Evolutionary conservation across 495 filamentous ascomycete genomes (phyloP).

Genomic region (Penicillium steckii): DNA sequence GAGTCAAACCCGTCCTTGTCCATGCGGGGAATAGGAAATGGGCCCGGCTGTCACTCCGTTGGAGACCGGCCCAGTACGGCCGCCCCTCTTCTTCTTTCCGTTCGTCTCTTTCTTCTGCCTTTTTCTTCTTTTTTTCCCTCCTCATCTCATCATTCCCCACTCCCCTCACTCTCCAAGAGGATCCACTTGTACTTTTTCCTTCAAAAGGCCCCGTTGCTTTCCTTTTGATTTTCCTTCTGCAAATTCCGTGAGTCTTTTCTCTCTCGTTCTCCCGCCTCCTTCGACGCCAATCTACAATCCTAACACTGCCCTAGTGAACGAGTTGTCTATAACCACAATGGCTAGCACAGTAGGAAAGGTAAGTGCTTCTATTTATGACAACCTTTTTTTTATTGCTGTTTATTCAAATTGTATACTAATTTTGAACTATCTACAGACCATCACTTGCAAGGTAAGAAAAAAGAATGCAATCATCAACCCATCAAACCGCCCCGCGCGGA

Average conservation of each 20-base stretch:
- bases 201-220: slow-evolving; percentile 7
- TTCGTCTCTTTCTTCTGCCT: slow-evolving; percentile 12
- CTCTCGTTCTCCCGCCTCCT: background rate
- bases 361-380: slow-evolving; percentile 4
- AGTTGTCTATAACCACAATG: slow-evolving; percentile 31
- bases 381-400: background rate
- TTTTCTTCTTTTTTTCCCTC: slow-evolving; percentile 2
- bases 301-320: background rate
- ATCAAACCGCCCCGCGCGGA: slow-evolving; percentile 5
- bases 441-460: slow-evolving; percentile 67
- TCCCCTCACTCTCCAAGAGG: slow-evolving; percentile 18
- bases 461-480: background rate
- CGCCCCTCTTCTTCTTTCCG: slow-evolving; percentile 22
- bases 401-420: slow-evolving; percentile 6
- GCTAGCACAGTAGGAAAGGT: slow-evolving; percentile 60
- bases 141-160: slow-evolving; percentile 17
- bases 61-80: slow-evolving; percentile 1
- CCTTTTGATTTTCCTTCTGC: slow-evolving; percentile 1
- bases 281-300: background rate
- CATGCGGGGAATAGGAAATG: too few species aligned
- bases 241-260: slow-evolving; percentile 3
- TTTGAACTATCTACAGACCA: slow-evolving; percentile 49
- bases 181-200: background rate
- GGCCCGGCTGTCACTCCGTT: slow-evolving; percentile 3
- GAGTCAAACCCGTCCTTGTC: too few species aligned